phyloP scores from a whole-genome alignment of 2,329 filamentous ascomycete species.

The Cordyceps cateniannulata region DNA sequence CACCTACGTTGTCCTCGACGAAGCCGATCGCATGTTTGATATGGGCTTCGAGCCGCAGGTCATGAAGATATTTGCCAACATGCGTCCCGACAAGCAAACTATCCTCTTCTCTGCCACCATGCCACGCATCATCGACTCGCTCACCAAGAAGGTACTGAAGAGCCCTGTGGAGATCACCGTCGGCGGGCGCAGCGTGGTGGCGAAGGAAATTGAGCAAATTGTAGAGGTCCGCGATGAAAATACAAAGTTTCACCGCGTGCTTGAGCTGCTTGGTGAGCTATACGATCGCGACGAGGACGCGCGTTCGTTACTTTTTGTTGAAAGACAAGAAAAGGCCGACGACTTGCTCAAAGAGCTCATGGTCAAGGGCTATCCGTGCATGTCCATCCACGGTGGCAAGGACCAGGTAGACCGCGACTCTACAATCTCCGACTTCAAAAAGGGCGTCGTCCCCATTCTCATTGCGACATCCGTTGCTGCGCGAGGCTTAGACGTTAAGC shows the following conservation, averaged over 20 bases:
- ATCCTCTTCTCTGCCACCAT: slow-evolving; percentile 96
- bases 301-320: slow-evolving; percentile 83
- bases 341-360: slow-evolving; percentile 70
- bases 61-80: slow-evolving; percentile 89
- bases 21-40: slow-evolving; percentile 98
- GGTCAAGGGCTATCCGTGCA: slow-evolving; percentile 81
- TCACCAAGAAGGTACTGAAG: slow-evolving; percentile 81
- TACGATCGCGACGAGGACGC: slow-evolving; percentile 86
- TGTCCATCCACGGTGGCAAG: slow-evolving; percentile 90
- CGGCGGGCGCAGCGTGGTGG: slow-evolving; percentile 80
- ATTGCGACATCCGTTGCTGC: slow-evolving; percentile 95
- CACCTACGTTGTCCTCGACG: slow-evolving; percentile 91
- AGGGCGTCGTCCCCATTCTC: slow-evolving; percentile 79
- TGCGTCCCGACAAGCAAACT: slow-evolving; percentile 87
- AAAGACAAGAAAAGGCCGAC: slow-evolving; percentile 85
- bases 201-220: slow-evolving; percentile 86
- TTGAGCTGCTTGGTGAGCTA: slow-evolving; percentile 81
- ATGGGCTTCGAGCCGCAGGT: slow-evolving; percentile 99
- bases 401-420: slow-evolving; percentile 91
- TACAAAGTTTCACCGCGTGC: slow-evolving; percentile 74
- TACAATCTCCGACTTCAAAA: slow-evolving; percentile 89
- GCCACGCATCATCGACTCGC: slow-evolving; percentile 82
- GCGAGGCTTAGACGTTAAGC: slow-evolving; percentile 90
- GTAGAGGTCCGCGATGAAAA: slow-evolving; percentile 81
- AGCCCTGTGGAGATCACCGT: slow-evolving; percentile 89